Conservation (phyloP, 257 asterid species). For the Solanum bulbocastanum region DNA sequence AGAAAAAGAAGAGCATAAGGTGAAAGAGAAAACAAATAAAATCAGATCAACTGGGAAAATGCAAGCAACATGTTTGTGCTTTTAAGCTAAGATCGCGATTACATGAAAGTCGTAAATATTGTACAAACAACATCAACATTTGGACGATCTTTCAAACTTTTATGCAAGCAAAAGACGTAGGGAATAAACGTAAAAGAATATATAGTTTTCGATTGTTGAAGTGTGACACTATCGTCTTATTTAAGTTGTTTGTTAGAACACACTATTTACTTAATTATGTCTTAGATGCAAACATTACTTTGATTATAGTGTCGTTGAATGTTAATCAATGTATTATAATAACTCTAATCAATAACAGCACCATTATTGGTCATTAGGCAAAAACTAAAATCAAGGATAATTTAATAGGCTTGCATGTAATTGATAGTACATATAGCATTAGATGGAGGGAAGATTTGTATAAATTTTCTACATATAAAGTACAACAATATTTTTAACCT, state of each 20-base stretch:
- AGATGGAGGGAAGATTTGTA: not conserved
- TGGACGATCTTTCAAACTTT: not conserved
- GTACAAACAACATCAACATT: not conserved
- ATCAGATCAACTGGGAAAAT: slow-evolving; percentile 27
- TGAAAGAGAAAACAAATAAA: slow-evolving; percentile 24
- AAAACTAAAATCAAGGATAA: no score
- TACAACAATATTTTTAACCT: not conserved
- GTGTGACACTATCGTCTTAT: not conserved
- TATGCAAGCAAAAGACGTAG: not conserved
- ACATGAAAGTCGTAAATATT: not conserved
- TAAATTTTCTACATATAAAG: no score
- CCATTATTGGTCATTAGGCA: no score
- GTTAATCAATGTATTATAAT: no score
- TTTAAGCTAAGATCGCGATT: not conserved
- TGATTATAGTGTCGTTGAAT: no score
- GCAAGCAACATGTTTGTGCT: slow-evolving; percentile 19
- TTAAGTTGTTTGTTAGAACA: not conserved
- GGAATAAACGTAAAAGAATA: not conserved
- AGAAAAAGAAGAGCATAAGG: slow-evolving; percentile 23
- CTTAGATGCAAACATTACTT: not conserved
- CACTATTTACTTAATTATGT: not conserved
- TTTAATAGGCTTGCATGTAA: not conserved
- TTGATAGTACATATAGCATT: not conserved
- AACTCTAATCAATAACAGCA: no score
- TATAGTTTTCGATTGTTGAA: not conserved